Base-by-base conservation (phyloP, 176 grass and related monocot species). In the Secale cereale region DNA sequence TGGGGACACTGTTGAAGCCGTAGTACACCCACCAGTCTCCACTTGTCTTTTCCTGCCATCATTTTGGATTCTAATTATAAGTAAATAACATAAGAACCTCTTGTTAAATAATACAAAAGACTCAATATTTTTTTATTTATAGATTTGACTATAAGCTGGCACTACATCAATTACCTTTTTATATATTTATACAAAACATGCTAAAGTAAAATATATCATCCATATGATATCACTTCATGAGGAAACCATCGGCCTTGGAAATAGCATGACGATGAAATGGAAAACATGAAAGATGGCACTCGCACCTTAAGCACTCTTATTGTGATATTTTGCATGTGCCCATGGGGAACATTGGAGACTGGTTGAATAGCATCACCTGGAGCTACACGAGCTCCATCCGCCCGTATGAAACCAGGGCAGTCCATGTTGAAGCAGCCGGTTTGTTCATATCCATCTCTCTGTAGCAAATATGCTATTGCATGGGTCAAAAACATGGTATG, bases 401-500 rank as follows among this genome's bases (percentile, higher is more conserved):
- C 77, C 27, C 3, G 2, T 43, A 79, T 9, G 6, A 79, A 79
- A 29, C 59, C 77, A 45, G 77, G 59, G 36, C 59, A 79, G 25
- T 79, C 77, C 77, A 65, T 31, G 26, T 80, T 80, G 4, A 22
- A 22, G 37, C 78, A 80, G 16, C 78, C 78, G 2, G 59, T 79
- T 45, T 16, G 0, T 5, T 19, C 61, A 69, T 68, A 8, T 6
- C 30, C 45, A 54, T 81, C 64, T 68, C 22, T 81, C 64, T 70
- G 29, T 10, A 5, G 2, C 6, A 68, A 22, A 29, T 25, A 56
- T 5, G 28, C 17, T 3, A 1, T 29, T 28, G 8, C 3, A 15
- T 43, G 12, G 40, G 59, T 78, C 39, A 41, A 41, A 41, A 41
- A 41, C 39, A 40, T 20, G 17, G 10, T 10, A 40, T 15, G 13